Conservation (phyloP, 140 eudicot species). For the Flaveria floridana region DNA sequence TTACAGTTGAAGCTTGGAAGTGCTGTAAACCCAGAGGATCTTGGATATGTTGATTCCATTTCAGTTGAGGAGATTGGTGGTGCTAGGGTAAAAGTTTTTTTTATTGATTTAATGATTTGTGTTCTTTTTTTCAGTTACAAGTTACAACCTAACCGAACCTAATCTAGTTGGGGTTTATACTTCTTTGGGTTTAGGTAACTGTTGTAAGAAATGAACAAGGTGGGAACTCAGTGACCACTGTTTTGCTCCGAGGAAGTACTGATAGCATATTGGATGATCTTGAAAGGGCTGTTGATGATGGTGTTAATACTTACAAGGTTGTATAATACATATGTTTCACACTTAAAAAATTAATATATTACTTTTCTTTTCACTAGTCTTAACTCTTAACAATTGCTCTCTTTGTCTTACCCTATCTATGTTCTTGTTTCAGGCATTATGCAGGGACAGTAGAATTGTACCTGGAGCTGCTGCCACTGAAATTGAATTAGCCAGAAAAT, state of each 20-base stretch:
- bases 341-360: neutral
- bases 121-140: neutral
- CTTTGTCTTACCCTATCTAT: neutral
- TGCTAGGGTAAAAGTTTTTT: conserved; percentile 51
- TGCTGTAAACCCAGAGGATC: conserved; percentile 75
- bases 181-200: conserved; percentile 60
- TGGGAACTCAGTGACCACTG: conserved; percentile 85
- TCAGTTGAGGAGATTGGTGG: conserved; percentile 93
- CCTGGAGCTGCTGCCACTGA: conserved; percentile 99
- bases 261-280: conserved; percentile 96
- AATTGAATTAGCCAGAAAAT: conserved; percentile 79
- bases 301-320: conserved; percentile 94
- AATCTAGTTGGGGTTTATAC: neutral
- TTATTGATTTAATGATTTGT: neutral
- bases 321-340: neutral
- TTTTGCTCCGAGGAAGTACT: conserved; percentile 86
- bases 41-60: conserved; percentile 84
- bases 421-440: conserved; percentile 64
- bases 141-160: neutral
- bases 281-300: conserved; percentile 97
- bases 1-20: conserved; percentile 79
- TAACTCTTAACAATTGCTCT: neutral
- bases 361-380: neutral
- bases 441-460: conserved; percentile 86
- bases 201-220: conserved; percentile 95